Evolutionary conservation across 2,329 filamentous ascomycete genomes (phyloP).

Genomic region (Hypomyces perniciosus): DNA sequence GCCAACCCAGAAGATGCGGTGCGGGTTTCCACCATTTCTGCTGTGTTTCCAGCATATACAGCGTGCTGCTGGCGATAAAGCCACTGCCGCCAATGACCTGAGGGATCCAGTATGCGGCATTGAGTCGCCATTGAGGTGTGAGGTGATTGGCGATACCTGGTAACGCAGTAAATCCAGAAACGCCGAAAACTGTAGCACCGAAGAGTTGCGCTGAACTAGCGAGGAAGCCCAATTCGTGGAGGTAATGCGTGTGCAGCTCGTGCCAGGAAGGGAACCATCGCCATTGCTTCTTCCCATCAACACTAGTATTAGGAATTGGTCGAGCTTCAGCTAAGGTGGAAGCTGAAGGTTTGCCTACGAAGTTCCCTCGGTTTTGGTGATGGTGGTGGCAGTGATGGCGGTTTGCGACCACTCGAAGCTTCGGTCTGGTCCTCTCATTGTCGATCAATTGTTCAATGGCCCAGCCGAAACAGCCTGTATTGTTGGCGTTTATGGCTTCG

Average conservation of each 20-base stretch:
- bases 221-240: conserved; percentile 56
- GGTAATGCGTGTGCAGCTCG: conserved; percentile 54
- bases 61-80: conserved; percentile 51
- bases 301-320: neutral
- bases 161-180: conserved; percentile 54
- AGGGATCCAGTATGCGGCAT: conserved; percentile 54
- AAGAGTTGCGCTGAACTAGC: conserved; percentile 50
- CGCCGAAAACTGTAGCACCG: conserved; percentile 57
- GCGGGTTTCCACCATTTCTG: conserved; percentile 56
- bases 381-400: conserved; percentile 21
- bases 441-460: conserved; percentile 49
- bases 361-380: conserved; percentile 20
- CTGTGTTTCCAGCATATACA: conserved; percentile 65
- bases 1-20: conserved; percentile 54
- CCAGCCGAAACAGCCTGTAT: conserved; percentile 62
- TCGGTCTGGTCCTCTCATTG: conserved; percentile 2
- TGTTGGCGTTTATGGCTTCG: conserved; percentile 64
- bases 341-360: conserved; percentile 13
- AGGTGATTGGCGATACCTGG: conserved; percentile 43
- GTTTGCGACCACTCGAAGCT: conserved; percentile 6
- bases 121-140: conserved; percentile 40
- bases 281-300: conserved; percentile 35
- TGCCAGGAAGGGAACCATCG: conserved; percentile 53
- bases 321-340: neutral
- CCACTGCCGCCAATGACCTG: conserved; percentile 57